Evolutionary conservation across 2,329 filamentous ascomycete genomes (phyloP).

Genomic region (Fusarium guadeloupense): DNA sequence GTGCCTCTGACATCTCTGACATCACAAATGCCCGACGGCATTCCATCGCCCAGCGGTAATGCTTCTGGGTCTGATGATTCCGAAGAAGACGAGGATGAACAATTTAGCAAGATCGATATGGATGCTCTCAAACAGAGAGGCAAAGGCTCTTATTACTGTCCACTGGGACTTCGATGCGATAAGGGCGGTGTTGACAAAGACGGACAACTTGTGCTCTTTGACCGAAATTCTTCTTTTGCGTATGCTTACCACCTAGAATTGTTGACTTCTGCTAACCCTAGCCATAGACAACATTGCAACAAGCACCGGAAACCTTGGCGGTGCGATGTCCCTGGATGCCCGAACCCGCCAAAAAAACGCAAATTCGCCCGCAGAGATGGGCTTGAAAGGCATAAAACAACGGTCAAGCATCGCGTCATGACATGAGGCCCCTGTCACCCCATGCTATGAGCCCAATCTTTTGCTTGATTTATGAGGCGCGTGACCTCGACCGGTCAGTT

Average conservation of each 20-base stretch:
- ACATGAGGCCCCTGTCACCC: constrained; percentile 40
- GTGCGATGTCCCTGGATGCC: constrained; percentile 51
- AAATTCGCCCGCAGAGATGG: constrained; percentile 54
- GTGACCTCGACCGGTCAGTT: constrained; percentile 41
- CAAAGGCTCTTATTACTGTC: constrained; percentile 52
- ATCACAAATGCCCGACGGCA: constrained; percentile 25
- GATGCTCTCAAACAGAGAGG: constrained; percentile 52
- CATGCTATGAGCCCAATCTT: constrained; percentile 21
- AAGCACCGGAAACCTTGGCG: constrained; percentile 55
- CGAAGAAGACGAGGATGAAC: constrained; percentile 48
- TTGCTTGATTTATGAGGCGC: constrained; percentile 24
- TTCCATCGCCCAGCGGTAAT: constrained; percentile 25
- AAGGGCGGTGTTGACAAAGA: constrained; percentile 54
- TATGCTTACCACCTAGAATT: constrained; percentile 37
- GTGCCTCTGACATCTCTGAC: constrained; percentile 35
- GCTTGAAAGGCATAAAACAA: constrained; percentile 53
- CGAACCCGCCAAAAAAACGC: constrained; percentile 54
- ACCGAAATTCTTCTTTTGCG: constrained; percentile 55
- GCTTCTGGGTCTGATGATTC: constrained; percentile 46
- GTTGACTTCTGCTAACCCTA: constrained; percentile 28
- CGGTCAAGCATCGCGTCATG: constrained; percentile 50
- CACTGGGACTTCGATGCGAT: constrained; percentile 48
- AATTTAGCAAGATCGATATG: constrained; percentile 51
- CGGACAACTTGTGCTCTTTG: constrained; percentile 51
- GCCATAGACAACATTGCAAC: constrained; percentile 53